These are phyloP conservation scores for Ustilaginoidea virens DNA, from an alignment of 2,329 filamentous ascomycete species.

Conservation along the genomic window DNA sequence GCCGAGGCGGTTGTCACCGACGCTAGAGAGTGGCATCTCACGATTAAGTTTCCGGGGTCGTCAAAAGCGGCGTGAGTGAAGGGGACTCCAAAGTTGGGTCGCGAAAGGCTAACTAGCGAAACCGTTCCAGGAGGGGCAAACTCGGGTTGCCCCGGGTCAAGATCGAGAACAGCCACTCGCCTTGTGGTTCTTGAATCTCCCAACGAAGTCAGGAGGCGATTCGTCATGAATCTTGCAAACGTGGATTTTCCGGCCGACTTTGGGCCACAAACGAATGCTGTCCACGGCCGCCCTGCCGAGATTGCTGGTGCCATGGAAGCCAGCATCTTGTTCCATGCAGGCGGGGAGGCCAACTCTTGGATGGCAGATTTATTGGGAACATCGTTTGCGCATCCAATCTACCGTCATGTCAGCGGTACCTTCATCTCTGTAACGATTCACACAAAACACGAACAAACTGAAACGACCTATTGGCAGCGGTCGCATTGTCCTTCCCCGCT, in stretches of 20 bases:
- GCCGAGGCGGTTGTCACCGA: slow-evolving; percentile 50
- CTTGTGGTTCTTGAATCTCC: slow-evolving; percentile 7
- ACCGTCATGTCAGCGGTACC: not conserved
- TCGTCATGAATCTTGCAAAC: slow-evolving; percentile 50
- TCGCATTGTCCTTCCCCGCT: slow-evolving; percentile 7
- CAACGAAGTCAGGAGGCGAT: slow-evolving; percentile 42
- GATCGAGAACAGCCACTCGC: slow-evolving; percentile 47
- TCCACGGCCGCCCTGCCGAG: slow-evolving; percentile 18
- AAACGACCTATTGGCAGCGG: slow-evolving; percentile 21
- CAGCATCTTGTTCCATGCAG: slow-evolving; percentile 47
- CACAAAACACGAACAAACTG: slow-evolving; percentile 27
- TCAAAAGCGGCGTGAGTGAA: slow-evolving; percentile 42
- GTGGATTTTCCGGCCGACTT: slow-evolving; percentile 67
- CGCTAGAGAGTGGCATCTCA: slow-evolving; percentile 53
- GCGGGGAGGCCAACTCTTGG: slow-evolving; percentile 39
- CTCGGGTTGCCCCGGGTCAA: slow-evolving; percentile 67
- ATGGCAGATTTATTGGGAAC: slow-evolving; percentile 31
- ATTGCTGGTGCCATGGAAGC: slow-evolving; percentile 22
- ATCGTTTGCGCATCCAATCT: slow-evolving; percentile 41
- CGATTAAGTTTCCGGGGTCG: slow-evolving; percentile 18
- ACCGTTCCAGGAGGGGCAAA: slow-evolving; percentile 55
- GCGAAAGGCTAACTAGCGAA: slow-evolving; percentile 45
- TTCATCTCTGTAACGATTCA: slow-evolving; percentile 8
- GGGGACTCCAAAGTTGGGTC: slow-evolving; percentile 48
- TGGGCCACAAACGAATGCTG: slow-evolving; percentile 49